Evolutionary conservation across 2,329 filamentous ascomycete species (phyloP).

Genomic region (Basipetospora chlamydospora): DNA sequence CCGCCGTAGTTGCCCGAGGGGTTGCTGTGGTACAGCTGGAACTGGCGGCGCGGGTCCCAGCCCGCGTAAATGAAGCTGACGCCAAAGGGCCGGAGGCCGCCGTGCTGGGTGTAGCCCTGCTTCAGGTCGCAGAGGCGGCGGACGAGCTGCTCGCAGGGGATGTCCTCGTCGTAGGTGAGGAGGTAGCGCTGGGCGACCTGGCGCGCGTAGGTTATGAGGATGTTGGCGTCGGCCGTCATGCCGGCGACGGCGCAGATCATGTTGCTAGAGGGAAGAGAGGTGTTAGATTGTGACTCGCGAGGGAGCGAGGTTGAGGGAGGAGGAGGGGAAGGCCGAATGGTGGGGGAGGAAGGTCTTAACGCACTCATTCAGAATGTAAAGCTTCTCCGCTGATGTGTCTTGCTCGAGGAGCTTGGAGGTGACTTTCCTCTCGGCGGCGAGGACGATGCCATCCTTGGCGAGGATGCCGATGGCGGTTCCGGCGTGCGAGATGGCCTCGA

Average conservation of each 20-base stretch:
- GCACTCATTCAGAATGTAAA: conserved; percentile 97
- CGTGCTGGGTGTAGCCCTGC: conserved; percentile 98
- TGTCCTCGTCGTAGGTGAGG: conserved; percentile 98
- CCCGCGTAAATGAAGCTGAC: conserved; percentile 99
- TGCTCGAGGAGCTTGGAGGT: conserved; percentile 98
- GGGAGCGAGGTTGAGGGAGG: neutral
- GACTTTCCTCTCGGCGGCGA: conserved; percentile 96
- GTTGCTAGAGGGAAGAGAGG: conserved; percentile 49
- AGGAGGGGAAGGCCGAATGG: neutral
- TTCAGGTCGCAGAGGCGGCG: conserved; percentile 94
- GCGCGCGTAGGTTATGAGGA: conserved; percentile 98
- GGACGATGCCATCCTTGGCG: conserved; percentile 94
- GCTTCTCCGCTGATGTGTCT: conserved; percentile 98
- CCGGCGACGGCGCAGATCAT: conserved; percentile 99
- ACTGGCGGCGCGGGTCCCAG: conserved; percentile 89
- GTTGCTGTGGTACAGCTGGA: conserved; percentile 98
- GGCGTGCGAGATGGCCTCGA: conserved; percentile 96
- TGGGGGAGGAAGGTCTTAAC: conserved; percentile 16
- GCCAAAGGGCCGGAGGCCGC: conserved; percentile 93
- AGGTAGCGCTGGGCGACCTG: conserved; percentile 96
- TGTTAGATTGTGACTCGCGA: neutral
- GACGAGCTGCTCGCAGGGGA: conserved; percentile 96
- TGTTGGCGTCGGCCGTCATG: conserved; percentile 99
- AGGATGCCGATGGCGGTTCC: conserved; percentile 94
- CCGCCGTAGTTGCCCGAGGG: conserved; percentile 97